These are phyloP conservation scores for Crassisporium funariophilum DNA, from an alignment of 768 basidiomycete genomes.

Conservation along the genomic window DNA sequence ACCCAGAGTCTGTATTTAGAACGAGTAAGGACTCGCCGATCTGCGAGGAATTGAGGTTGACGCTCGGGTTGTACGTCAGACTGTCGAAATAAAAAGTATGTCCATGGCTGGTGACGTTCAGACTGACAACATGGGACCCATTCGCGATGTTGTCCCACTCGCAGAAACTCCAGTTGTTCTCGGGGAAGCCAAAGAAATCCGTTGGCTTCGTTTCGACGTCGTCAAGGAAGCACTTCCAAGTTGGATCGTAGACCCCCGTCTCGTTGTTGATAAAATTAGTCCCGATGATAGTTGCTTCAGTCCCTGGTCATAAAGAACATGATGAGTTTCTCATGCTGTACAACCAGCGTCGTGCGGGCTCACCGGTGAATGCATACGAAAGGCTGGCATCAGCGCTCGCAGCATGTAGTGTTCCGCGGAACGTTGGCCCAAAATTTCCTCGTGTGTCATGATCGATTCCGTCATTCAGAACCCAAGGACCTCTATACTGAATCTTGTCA, in stretches of 20 bases:
- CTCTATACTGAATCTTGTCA: neutral
- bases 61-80: neutral
- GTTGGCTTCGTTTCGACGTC: too few relatives aligned
- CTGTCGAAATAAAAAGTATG: neutral
- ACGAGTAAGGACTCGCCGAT: too few relatives aligned
- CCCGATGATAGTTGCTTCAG: too few relatives aligned
- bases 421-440: neutral
- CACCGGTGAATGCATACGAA: conserved; percentile 4
- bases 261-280: too few relatives aligned
- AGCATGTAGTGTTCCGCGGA: conserved; percentile 1
- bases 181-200: too few relatives aligned
- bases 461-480: conserved; percentile 2
- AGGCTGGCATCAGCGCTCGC: conserved; percentile 2
- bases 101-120: neutral
- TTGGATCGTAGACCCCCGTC: too few relatives aligned
- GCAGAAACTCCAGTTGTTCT: neutral
- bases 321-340: too few relatives aligned
- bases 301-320: too few relatives aligned
- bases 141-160: neutral
- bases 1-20: too few relatives aligned
- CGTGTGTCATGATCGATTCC: conserved; percentile 2
- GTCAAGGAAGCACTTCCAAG: too few relatives aligned
- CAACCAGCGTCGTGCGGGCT: too few relatives aligned
- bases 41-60: too few relatives aligned
- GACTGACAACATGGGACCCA: neutral